Conservation (phyloP, 2,329 filamentous ascomycete genomes). For the Fusarium illudens region DNA sequence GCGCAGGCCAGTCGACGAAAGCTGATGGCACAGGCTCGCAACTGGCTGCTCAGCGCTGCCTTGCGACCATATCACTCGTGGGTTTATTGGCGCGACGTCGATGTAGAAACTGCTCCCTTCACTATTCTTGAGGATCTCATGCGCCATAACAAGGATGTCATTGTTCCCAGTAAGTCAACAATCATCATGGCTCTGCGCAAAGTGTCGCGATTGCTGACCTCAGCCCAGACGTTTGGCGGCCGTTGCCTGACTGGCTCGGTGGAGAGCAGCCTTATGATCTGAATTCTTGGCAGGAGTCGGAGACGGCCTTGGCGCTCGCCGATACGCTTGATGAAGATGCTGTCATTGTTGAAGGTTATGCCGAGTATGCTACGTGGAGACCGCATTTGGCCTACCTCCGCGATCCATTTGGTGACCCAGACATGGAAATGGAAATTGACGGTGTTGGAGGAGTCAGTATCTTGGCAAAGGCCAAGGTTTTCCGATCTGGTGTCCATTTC, state of each 20-base stretch:
- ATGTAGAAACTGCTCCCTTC: conserved; percentile 96
- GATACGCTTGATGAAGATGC: conserved; percentile 97
- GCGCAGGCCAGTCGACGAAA: conserved; percentile 94
- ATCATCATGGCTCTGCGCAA: neutral
- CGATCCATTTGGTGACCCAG: conserved; percentile 95
- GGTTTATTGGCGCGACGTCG: conserved; percentile 99
- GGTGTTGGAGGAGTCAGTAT: conserved; percentile 98
- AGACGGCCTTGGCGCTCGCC: conserved; percentile 90
- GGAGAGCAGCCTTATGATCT: conserved; percentile 98
- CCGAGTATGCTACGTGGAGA: conserved; percentile 98
- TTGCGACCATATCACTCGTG: conserved; percentile 95
- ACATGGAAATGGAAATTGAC: conserved; percentile 99
- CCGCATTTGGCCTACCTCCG: conserved; percentile 96
- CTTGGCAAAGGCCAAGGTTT: conserved; percentile 93
- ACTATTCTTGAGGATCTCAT: conserved; percentile 98
- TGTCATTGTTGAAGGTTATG: conserved; percentile 98
- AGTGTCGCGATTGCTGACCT: conserved; percentile 36
- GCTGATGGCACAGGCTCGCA: conserved; percentile 96
- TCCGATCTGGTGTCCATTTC: conserved; percentile 94
- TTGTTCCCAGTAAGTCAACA: conserved; percentile 85
- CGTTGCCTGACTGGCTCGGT: conserved; percentile 97
- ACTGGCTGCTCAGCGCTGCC: conserved; percentile 95
- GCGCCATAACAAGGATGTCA: conserved; percentile 98
- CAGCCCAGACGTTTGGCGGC: conserved; percentile 89
- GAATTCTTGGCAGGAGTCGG: conserved; percentile 99